Evolutionary conservation across 208 protist species (phyloP), one percentile per base, ranked within the genome.

Genomic region (Trypanosoma scelopori): DNA sequence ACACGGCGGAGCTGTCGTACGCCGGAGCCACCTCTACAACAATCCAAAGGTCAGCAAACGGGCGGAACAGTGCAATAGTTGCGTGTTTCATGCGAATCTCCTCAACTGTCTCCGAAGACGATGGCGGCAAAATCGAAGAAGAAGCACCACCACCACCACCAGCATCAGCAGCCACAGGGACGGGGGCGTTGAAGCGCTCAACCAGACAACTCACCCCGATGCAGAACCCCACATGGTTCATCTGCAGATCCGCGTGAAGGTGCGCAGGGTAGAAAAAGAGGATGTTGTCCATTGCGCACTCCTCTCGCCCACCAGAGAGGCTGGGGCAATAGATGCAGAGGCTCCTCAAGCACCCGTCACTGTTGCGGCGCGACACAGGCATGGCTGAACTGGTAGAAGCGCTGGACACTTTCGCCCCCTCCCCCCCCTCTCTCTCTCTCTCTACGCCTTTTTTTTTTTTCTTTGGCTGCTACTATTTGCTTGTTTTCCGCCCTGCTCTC

Each of bases 141-240:
- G 32, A 3, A 9, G 32, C 9, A 37, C 3, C 32, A 37, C 9
- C 32, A n/a, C n/a, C n/a, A n/a, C n/a, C n/a, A n/a, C n/a, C n/a
- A n/a, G n/a, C n/a, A n/a, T n/a, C n/a, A n/a, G n/a, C n/a, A n/a
- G n/a, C n/a, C n/a, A n/a, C n/a, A 37, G 32, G 3, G 32, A 9
- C 9, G 32, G 32, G 32, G 32, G 32, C 32, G 3, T 58, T 68
- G 81, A 91, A 75, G 22, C 74, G 52, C 52, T 65, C 63, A 27
- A 52, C 60, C 13, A 91, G 48, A 25, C 68, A 84, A 18, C 63
- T 65, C 30, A 78, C 59, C 16, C 79, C 83, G 22, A 89, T 89
- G 56, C 80, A 87, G 52, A 91, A 87, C 37, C 87, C 87, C 46
- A 91, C 78, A 1, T 84, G 80, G 47, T 87, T 89, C 70, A 90